Percentiles rank a stretch among this genome's conserved stretches.
phyloP scores from a whole-genome alignment of 371 early-diverging fungal species.

The Choanephora cucurbitarum region DNA sequence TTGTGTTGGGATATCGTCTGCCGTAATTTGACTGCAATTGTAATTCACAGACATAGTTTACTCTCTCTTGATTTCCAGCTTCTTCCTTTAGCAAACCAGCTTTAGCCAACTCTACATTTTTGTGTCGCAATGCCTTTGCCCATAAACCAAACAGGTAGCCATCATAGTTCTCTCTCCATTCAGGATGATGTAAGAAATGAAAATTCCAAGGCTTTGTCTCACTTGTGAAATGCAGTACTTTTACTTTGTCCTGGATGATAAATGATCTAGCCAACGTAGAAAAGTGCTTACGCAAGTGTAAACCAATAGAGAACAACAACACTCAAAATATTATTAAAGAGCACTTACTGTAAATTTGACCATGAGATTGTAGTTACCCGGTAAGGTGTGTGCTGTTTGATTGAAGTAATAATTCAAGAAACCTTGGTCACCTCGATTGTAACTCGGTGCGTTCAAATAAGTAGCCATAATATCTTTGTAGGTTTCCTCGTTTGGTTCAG shows the following conservation, averaged over 20 bases:
- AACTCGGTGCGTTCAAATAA: conserved; percentile 33
- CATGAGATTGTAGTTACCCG: conserved; percentile 41
- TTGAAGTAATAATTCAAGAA: conserved; percentile 43
- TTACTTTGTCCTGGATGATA: conserved; percentile 24
- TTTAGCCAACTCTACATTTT: conserved; percentile 6
- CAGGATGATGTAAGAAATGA: conserved; percentile 30
- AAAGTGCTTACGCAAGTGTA: no score
- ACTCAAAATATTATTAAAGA: not conserved
- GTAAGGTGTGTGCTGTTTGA: conserved; percentile 21
- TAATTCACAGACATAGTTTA: conserved; percentile 9
- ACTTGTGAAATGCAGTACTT: conserved; percentile 38
- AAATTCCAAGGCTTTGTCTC: conserved; percentile 45
- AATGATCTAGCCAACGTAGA: conserved; percentile 26
- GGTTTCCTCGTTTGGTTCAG: conserved; percentile 31
- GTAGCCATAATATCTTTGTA: conserved; percentile 27
- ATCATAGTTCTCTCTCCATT: conserved; percentile 42
- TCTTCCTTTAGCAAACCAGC: conserved; percentile 9
- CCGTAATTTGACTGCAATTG: conserved; percentile 14
- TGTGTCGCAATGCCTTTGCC: conserved; percentile 19
- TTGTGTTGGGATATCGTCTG: conserved; percentile 12
- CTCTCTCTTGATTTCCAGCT: conserved; percentile 5
- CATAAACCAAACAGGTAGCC: conserved; percentile 32
- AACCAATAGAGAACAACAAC: no score
- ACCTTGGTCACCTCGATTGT: conserved; percentile 42
- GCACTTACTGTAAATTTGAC: conserved; percentile 33